Evolutionary conservation across 2,329 filamentous ascomycete genomes (phyloP).

Genomic region (Colletotrichum sp.): DNA sequence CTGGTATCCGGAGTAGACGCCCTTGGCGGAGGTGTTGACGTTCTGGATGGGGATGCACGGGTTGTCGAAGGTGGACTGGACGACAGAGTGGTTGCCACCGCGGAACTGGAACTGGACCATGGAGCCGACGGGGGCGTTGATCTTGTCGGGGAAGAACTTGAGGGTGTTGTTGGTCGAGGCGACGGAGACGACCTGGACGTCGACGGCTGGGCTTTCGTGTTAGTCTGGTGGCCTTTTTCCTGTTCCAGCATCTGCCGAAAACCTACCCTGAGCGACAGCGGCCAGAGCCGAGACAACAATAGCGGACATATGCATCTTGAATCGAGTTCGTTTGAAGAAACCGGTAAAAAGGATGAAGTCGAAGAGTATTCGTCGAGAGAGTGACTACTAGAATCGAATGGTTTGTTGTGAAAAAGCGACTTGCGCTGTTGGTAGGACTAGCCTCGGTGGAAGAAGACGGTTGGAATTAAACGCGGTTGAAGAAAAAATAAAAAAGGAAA

Average conservation of each 20-base stretch:
- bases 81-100: constrained; percentile 77
- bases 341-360: constrained; percentile 22
- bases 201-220: constrained; percentile 29
- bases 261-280: constrained; percentile 51
- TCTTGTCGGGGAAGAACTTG: constrained; percentile 68
- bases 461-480: constrained; percentile 23
- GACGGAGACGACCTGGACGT: constrained; percentile 71
- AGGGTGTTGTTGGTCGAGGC: constrained; percentile 59
- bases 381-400: constrained; percentile 23
- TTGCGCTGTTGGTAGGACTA: constrained; percentile 55
- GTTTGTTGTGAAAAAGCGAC: constrained; percentile 38
- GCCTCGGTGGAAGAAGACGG: constrained; percentile 40
- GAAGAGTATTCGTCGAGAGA: constrained; percentile 22
- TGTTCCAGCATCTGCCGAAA: background rate
- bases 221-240: background rate
- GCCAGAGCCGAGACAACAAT: constrained; percentile 52
- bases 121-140: constrained; percentile 67
- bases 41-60: constrained; percentile 69
- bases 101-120: constrained; percentile 73
- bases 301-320: constrained; percentile 59
- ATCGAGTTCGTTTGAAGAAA: constrained; percentile 25
- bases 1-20: constrained; percentile 73
- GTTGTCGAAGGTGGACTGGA: constrained; percentile 75
- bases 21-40: constrained; percentile 55
- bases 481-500: constrained; percentile 28